Conservation (phyloP, 768 basidiomycete genomes). For the Paxillus involutus region DNA sequence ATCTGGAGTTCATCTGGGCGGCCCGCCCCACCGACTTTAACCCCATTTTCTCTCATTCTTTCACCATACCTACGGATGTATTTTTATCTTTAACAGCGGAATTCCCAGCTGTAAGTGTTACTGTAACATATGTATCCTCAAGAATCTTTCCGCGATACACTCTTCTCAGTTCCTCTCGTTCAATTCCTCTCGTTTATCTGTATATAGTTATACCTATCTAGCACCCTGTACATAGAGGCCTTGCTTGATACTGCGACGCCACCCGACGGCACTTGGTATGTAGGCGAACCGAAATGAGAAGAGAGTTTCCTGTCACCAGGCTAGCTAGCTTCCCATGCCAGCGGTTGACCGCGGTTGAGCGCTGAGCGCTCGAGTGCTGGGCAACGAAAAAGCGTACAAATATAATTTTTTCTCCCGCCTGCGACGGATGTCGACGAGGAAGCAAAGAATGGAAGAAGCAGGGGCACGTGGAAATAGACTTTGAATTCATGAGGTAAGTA, state of each 20-base stretch:
- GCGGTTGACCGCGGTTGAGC: no score
- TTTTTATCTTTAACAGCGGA: constrained; percentile 24
- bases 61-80: constrained; percentile 17
- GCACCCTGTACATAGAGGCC: constrained; percentile 13
- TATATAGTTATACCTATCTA: constrained; percentile 35
- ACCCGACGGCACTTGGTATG: not conserved
- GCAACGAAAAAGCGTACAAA: not conserved
- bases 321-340: no score
- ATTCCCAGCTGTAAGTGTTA: constrained; percentile 16
- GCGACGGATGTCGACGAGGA: not conserved
- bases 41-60: not conserved
- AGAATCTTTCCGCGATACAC: constrained; percentile 8
- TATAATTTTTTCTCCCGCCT: constrained; percentile 4
- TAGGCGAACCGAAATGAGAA: constrained; percentile 17
- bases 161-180: constrained; percentile 14
- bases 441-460: constrained; percentile 1
- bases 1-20: not conserved
- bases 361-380: no score
- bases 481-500: constrained; percentile 10
- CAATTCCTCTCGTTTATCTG: constrained; percentile 2
- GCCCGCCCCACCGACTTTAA: constrained; percentile 5
- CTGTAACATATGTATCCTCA: constrained; percentile 21
- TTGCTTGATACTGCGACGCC: not conserved
- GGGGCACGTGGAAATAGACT: constrained; percentile 10
- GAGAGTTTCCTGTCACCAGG: constrained; percentile 1